These are phyloP conservation scores for Oidium heveae DNA, from an alignment of 2,329 filamentous ascomycete species.

Conservation along the genomic window DNA sequence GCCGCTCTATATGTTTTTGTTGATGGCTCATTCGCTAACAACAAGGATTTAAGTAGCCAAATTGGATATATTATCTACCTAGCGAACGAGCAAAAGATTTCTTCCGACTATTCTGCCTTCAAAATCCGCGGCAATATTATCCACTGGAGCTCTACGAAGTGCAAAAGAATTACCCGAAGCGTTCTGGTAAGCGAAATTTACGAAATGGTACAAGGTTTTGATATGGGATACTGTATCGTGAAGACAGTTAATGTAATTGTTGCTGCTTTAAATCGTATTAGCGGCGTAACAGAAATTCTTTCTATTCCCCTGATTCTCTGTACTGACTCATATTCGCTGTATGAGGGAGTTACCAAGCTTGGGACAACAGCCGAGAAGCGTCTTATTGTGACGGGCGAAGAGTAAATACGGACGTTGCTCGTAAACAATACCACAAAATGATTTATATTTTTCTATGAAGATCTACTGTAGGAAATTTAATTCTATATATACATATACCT, in stretches of 20 bases:
- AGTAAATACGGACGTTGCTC: too few species aligned
- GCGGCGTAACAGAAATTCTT: background rate
- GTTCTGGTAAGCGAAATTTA: slow-evolving; percentile 2
- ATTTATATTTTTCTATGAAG: too few species aligned
- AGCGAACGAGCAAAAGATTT: background rate
- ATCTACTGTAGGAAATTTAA: too few species aligned
- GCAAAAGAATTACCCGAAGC: slow-evolving; percentile 3
- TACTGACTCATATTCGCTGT: too few species aligned
- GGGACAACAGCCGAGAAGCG: slow-evolving; percentile 1
- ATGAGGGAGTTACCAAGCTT: background rate
- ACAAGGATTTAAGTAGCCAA: background rate
- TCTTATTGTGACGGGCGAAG: too few species aligned
- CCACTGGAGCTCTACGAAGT: background rate
- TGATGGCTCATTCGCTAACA: background rate
- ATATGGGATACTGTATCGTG: slow-evolving; percentile 1
- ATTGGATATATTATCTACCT: background rate
- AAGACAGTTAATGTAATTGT: background rate
- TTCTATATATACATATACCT: too few species aligned
- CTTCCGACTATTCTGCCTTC: background rate
- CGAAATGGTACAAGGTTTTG: slow-evolving; percentile 1
- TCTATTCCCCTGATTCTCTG: background rate
- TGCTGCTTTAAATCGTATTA: background rate
- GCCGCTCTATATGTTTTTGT: background rate
- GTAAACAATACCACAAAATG: too few species aligned
- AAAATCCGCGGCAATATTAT: background rate